Percentiles rank a stretch among this genome's conserved stretches.
Evolutionary conservation across 306 rosid genomes (phyloP).

Genomic region (Arachis stenosperma): DNA sequence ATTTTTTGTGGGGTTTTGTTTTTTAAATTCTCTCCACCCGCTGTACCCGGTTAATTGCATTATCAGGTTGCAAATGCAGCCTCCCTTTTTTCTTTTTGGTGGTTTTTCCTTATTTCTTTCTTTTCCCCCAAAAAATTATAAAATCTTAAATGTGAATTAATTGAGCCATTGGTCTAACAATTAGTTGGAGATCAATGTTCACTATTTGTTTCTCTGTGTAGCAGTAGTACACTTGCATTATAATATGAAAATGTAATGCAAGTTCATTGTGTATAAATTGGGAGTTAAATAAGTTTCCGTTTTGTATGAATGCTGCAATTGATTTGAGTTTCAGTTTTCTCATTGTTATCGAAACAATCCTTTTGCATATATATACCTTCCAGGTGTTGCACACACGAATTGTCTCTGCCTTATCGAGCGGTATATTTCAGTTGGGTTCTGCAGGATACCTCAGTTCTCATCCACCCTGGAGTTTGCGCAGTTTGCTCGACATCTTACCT

Average conservation of each 20-base stretch:
- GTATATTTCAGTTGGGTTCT: constrained; percentile 19
- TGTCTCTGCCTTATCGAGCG: constrained; percentile 2
- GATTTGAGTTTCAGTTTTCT: not conserved
- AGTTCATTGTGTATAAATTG: constrained; percentile 10
- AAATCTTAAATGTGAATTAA: constrained; percentile 45
- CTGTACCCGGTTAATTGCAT: constrained; percentile 60
- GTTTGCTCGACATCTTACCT: constrained; percentile 66
- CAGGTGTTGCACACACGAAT: constrained; percentile 24
- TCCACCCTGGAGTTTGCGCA: constrained; percentile 64
- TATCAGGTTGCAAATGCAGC: constrained; percentile 63
- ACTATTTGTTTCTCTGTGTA: constrained; percentile 16
- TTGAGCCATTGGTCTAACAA: constrained; percentile 48
- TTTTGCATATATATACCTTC: constrained; percentile 9
- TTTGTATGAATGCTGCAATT: constrained; percentile 1
- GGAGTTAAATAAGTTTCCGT: constrained; percentile 23
- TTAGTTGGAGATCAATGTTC: constrained; percentile 40
- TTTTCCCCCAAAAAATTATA: constrained; percentile 31
- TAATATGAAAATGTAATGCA: constrained; percentile 1
- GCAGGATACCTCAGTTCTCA: constrained; percentile 9
- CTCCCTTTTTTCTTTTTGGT: constrained; percentile 29
- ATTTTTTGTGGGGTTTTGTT: constrained; percentile 55
- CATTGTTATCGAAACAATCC: constrained; percentile 17
- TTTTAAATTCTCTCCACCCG: constrained; percentile 42
- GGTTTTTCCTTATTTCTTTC: constrained; percentile 18
- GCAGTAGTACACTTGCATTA: constrained; percentile 35